Conservation (phyloP, 2,329 filamentous ascomycete genomes). For the Erysiphe pulchra region DNA sequence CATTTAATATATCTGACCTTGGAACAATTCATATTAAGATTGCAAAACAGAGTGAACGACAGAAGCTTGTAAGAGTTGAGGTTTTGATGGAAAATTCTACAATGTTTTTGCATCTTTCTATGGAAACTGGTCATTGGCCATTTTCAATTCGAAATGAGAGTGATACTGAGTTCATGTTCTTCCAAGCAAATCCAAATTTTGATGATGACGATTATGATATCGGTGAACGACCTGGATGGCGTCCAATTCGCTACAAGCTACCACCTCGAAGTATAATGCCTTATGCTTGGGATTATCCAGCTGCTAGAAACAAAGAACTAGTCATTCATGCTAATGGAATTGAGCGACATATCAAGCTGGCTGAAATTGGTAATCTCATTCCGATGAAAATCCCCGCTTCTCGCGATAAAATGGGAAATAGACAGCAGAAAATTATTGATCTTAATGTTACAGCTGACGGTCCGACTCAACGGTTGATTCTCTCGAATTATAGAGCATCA, state of each 20-base stretch:
- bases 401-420: conserved; percentile 23
- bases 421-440: conserved; percentile 67
- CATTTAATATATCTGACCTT: conserved; percentile 90
- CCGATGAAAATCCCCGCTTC: conserved; percentile 65
- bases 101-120: conserved; percentile 71
- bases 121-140: conserved; percentile 89
- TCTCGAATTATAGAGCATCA: conserved; percentile 81
- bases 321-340: conserved; percentile 55
- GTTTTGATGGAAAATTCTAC: conserved; percentile 81
- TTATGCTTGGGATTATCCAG: conserved; percentile 97
- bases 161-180: conserved; percentile 89
- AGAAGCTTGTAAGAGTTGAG: conserved; percentile 68
- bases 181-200: conserved; percentile 80
- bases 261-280: conserved; percentile 96
- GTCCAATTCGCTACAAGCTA: conserved; percentile 72
- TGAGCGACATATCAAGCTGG: conserved; percentile 78
- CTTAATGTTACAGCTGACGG: conserved; percentile 90
- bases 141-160: conserved; percentile 98
- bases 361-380: conserved; percentile 87
- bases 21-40: conserved; percentile 86
- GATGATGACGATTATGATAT: conserved; percentile 76
- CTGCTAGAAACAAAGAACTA: conserved; percentile 86
- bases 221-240: conserved; percentile 69
- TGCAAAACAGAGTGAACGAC: conserved; percentile 68
- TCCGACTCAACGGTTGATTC: conserved; percentile 76